Conservation (phyloP, 2,329 filamentous ascomycete genomes). For the Sarocladium strictum region DNA sequence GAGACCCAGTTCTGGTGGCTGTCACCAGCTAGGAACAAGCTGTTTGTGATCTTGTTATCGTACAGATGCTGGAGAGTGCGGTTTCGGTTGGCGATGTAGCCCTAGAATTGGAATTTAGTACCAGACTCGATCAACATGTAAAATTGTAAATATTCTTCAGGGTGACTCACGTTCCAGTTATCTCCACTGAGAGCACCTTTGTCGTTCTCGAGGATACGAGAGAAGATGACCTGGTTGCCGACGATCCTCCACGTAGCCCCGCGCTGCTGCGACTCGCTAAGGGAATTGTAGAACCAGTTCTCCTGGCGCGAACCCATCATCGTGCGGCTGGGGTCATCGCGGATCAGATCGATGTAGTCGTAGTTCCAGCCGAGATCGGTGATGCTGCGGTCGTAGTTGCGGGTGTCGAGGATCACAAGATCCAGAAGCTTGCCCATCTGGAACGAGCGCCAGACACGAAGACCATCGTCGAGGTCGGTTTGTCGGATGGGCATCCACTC, state of each 20-base stretch:
- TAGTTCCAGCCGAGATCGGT: conserved; percentile 51
- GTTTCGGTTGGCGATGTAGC: conserved; percentile 66
- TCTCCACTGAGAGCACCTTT: conserved; percentile 24
- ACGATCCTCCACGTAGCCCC: conserved; percentile 66
- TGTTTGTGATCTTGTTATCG: conserved; percentile 64
- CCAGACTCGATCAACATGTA: no score
- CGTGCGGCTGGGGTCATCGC: conserved; percentile 60
- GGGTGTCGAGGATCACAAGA: conserved; percentile 62
- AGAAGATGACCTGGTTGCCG: conserved; percentile 66
- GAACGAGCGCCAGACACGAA: conserved; percentile 64
- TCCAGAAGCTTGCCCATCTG: conserved; percentile 60
- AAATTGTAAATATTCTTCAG: no score
- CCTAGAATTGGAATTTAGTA: no score
- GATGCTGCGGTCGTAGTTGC: conserved; percentile 62
- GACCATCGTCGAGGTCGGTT: conserved; percentile 62
- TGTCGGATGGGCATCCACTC: conserved; percentile 51
- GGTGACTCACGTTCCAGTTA: conserved; percentile 27
- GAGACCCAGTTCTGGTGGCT: conserved; percentile 60
- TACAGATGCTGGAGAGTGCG: conserved; percentile 62
- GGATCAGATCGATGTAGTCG: conserved; percentile 54
- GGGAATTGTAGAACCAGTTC: conserved; percentile 63
- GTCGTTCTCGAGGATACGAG: conserved; percentile 36
- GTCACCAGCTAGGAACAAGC: conserved; percentile 67
- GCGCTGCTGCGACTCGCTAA: conserved; percentile 53
- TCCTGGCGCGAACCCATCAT: conserved; percentile 71